Evolutionary conservation across 106 monocot genomes (phyloP).

Genomic region (Gastrodia elata): DNA sequence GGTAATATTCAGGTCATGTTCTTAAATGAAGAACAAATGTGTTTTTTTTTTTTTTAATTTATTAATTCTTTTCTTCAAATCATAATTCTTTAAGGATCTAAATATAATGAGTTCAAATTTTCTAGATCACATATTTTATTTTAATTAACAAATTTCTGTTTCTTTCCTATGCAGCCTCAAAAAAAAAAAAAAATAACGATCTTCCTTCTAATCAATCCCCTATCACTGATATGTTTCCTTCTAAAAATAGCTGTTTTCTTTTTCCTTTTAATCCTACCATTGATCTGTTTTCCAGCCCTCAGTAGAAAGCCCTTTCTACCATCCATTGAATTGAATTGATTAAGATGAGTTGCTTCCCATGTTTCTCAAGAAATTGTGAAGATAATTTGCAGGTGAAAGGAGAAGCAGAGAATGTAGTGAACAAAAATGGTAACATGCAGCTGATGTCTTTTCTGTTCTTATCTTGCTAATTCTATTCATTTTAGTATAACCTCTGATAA

Average conservation of each 20-base stretch:
- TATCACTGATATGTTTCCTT: too few species aligned
- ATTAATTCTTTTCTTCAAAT: too few species aligned
- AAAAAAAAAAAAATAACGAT: neutral
- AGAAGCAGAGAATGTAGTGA: neutral
- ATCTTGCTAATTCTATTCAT: too few species aligned
- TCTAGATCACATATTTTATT: too few species aligned
- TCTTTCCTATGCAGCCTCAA: neutral
- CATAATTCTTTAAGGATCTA: too few species aligned
- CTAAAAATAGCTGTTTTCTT: too few species aligned
- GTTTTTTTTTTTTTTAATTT: neutral
- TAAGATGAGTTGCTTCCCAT: constrained; percentile 7
- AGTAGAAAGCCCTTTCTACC: neutral
- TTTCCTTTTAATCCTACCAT: neutral
- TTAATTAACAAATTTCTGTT: neutral
- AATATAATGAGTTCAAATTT: too few species aligned
- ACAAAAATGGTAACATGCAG: neutral
- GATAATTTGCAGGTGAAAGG: neutral
- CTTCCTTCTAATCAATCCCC: too few species aligned
- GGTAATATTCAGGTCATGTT: neutral
- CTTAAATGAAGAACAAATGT: too few species aligned
- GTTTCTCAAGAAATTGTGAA: neutral
- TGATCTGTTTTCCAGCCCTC: neutral
- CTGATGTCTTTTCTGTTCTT: neutral
- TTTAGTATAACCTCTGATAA: too few species aligned
- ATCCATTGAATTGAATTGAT: neutral